A percentile compares a stretch with the other conserved stretches of the same genome.
These are phyloP conservation scores for Chlamydomonas schloesseri DNA, from an alignment of 139 green algal species.

Conservation along the genomic window DNA sequence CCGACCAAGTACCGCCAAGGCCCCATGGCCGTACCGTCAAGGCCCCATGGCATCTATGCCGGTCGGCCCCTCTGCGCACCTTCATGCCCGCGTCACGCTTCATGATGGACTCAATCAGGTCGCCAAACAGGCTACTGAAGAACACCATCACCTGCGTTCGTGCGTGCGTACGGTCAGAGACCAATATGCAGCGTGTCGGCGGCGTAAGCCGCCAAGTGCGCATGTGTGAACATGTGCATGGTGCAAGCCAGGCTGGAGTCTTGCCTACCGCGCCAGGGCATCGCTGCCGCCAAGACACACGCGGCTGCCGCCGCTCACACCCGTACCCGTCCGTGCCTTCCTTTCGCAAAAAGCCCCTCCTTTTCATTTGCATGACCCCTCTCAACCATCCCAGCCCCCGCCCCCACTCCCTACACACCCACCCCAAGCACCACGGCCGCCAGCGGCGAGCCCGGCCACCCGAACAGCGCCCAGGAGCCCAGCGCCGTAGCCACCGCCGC, in stretches of 20 bases:
- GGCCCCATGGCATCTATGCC: too few species aligned
- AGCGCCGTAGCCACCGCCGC: constrained; percentile 71
- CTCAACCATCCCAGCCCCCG: not conserved
- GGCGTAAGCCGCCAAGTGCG: not conserved
- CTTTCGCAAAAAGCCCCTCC: too few species aligned
- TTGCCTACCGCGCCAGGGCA: too few species aligned
- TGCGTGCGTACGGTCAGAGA: too few species aligned
- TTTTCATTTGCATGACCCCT: not conserved
- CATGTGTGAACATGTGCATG: not conserved
- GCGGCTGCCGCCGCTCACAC: too few species aligned
- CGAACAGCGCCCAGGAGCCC: constrained; percentile 57
- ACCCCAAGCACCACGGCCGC: constrained; percentile 58
- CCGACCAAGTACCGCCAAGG: too few species aligned
- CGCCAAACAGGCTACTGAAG: constrained; percentile 91
- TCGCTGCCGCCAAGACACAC: too few species aligned
- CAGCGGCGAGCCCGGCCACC: constrained; percentile 58
- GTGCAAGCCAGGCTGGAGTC: too few species aligned
- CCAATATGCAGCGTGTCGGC: too few species aligned
- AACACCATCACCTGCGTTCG: constrained; percentile 74
- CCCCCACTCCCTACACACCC: not conserved
- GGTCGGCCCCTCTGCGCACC: constrained; percentile 55
- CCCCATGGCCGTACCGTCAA: too few species aligned
- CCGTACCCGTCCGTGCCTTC: too few species aligned
- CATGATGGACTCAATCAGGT: constrained; percentile 98
- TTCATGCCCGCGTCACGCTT: constrained; percentile 98